phyloP scores from a whole-genome alignment of 495 filamentous ascomycete species.

The Bryoglossum gracile region DNA sequence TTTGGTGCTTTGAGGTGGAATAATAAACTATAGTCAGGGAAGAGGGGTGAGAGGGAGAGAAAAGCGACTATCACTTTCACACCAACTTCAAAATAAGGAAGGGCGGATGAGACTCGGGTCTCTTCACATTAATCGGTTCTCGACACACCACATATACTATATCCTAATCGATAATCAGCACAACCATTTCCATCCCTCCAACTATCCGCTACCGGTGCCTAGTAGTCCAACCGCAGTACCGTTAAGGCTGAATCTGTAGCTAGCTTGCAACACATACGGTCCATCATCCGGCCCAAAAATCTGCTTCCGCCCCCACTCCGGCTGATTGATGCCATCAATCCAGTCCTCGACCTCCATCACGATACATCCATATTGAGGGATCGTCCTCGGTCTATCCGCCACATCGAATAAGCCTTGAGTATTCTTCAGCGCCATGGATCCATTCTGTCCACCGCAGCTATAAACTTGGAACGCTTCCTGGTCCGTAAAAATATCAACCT shows the following conservation, averaged over 20 bases:
- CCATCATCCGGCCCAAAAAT: slow-evolving; percentile 56
- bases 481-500: slow-evolving; percentile 64
- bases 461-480: slow-evolving; percentile 76
- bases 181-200: neutral
- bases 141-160: no score
- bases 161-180: no score
- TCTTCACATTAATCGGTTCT: no score
- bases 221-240: slow-evolving; percentile 11
- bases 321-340: slow-evolving; percentile 78
- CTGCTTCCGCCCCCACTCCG: slow-evolving; percentile 68
- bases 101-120: no score
- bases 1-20: no score
- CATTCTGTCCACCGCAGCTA: slow-evolving; percentile 64
- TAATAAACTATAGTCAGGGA: no score
- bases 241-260: slow-evolving; percentile 47
- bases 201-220: slow-evolving; percentile 13
- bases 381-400: slow-evolving; percentile 35
- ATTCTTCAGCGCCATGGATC: slow-evolving; percentile 52
- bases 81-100: no score
- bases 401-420: slow-evolving; percentile 50
- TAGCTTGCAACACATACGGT: slow-evolving; percentile 57
- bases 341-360: slow-evolving; percentile 65
- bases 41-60: no score
- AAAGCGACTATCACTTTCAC: no score
- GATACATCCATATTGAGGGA: slow-evolving; percentile 63